Evolutionary conservation across 768 basidiomycete species (phyloP).

Genomic region (Pulveroboletus sp.): DNA sequence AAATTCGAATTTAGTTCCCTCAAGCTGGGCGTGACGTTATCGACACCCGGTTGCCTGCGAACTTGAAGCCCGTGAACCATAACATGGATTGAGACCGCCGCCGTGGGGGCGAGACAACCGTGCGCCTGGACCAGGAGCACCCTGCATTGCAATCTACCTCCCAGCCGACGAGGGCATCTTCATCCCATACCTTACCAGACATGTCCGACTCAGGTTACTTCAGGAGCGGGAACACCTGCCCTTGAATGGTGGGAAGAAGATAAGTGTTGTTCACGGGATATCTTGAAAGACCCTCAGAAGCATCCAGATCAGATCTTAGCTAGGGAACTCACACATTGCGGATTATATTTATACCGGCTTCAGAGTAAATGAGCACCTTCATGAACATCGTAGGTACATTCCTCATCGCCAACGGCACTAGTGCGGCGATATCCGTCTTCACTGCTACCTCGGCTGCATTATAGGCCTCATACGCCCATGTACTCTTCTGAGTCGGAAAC

Average conservation of each 20-base stretch:
- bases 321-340: constrained; percentile 44
- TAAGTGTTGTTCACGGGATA: constrained; percentile 67
- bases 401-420: constrained; percentile 69
- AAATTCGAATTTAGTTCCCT: too few relatives aligned
- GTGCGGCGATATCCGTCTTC: constrained; percentile 44
- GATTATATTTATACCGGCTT: constrained; percentile 64
- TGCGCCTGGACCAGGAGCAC: constrained; percentile 44
- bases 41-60: too few relatives aligned
- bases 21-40: too few relatives aligned
- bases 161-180: constrained; percentile 51
- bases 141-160: constrained; percentile 51
- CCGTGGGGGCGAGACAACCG: background rate
- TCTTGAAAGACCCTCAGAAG: constrained; percentile 25
- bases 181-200: constrained; percentile 56
- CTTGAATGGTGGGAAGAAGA: constrained; percentile 47
- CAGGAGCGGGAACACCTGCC: constrained; percentile 44
- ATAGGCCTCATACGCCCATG: constrained; percentile 76
- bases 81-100: background rate
- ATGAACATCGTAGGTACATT: constrained; percentile 74
- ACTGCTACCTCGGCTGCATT: constrained; percentile 62
- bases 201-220: constrained; percentile 40
- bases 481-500: constrained; percentile 76
- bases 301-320: background rate
- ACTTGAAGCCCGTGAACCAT: background rate
- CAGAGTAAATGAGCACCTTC: constrained; percentile 65